These are phyloP conservation scores for Acer saccharum DNA, from an alignment of 345 rosid species.

Conservation along the genomic window DNA sequence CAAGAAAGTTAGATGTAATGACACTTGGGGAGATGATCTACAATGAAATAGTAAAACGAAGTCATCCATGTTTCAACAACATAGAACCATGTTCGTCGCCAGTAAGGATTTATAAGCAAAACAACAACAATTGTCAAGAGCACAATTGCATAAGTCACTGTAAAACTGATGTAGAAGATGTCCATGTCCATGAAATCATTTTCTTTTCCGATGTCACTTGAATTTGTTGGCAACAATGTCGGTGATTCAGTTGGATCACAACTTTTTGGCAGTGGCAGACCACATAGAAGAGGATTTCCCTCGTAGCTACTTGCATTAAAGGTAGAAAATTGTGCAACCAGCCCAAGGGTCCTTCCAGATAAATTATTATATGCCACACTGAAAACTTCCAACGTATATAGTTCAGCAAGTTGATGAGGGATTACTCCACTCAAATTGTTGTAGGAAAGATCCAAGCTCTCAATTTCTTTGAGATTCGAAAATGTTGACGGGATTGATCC, in stretches of 20 bases:
- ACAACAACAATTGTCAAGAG: background rate
- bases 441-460: no score
- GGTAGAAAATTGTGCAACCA: no score
- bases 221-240: background rate
- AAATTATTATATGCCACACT: no score
- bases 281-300: background rate
- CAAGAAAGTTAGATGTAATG: no score
- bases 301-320: no score
- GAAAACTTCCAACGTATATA: no score
- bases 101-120: constrained; percentile 19
- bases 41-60: background rate
- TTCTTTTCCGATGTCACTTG: background rate
- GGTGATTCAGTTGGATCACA: background rate
- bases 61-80: background rate
- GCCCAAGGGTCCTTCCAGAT: no score
- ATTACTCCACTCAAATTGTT: no score
- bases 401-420: no score
- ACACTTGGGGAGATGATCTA: no score
- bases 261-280: background rate
- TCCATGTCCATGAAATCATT: constrained; percentile 15
- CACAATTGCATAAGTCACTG: background rate
- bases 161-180: constrained; percentile 4
- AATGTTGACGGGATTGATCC: no score
- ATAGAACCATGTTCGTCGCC: constrained; percentile 14
- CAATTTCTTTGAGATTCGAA: no score